Evolutionary conservation across 176 grass and related monocot genomes (phyloP), one percentile per base, ranked within the genome.

Genomic region (Dendrocalamus sinicus): DNA sequence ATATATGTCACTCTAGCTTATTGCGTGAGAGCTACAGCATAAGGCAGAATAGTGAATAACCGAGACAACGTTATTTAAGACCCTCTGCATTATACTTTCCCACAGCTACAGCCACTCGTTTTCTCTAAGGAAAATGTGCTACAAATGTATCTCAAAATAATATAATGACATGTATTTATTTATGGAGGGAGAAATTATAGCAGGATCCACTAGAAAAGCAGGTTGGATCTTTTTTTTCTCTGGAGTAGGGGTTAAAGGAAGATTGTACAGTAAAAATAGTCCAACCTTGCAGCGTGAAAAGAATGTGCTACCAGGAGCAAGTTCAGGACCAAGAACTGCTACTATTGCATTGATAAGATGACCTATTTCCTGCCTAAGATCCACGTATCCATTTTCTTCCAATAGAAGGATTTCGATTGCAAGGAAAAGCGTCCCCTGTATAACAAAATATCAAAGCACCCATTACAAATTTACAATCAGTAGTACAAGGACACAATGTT

Each of bases 211-310:
- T 70, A 53, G 24, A 81, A 81, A 83, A 84, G 48, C 48, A 51
- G 23, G 66, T 23, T 45, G 5, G 37, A 9, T 54, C 37, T 64
- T 70, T 76, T 67, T 71, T 69, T 47, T 76, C 44, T 39, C n/a
- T 76, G 15, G 45, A 81, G 48, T 46, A 65, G 26, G 9, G 39
- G 10, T 47, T 77, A 54, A 43, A 62, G 4, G 20, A 78, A 86
- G 60, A 63, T 9, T 45, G 39, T 44, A 65, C 12, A 55, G 46
- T 44, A 72, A 76, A 79, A 67, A 60, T 14, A 67, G 24, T 46
- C 74, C 81, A 90, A 98, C 95, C 95, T 98, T 95, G 91, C 93
- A 98, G 72, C 96, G 96, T 30, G 96, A 95, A 92, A 98, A 98
- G 70, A 98, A 98, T 78, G 71, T 94, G 88, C 96, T 95, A 78